These are phyloP conservation scores for Jatropha curcas DNA, from an alignment of 345 rosid species.

Conservation along the genomic window DNA sequence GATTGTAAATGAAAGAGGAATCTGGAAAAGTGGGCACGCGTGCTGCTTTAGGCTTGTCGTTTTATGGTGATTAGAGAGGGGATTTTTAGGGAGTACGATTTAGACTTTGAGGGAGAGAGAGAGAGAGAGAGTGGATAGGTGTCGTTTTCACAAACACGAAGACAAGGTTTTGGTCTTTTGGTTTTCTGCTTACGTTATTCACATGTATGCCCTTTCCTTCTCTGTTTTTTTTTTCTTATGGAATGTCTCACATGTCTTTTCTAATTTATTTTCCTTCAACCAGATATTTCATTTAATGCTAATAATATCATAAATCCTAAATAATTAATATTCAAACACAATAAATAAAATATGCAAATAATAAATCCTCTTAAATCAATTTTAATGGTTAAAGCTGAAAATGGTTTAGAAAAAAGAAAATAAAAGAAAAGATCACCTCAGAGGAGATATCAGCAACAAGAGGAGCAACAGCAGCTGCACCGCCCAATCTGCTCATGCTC, in stretches of 20 bases:
- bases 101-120: background rate
- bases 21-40: constrained; percentile 74
- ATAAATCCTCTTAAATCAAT: too few species aligned
- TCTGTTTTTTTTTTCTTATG: background rate
- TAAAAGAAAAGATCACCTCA: constrained; percentile 57
- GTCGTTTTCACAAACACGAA: too few species aligned
- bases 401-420: too few species aligned
- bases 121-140: too few species aligned
- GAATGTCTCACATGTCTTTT: constrained; percentile 7
- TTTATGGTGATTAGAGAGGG: constrained; percentile 32
- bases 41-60: constrained; percentile 65
- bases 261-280: too few species aligned
- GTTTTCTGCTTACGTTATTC: background rate
- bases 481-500: constrained; percentile 95
- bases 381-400: too few species aligned
- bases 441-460: constrained; percentile 75
- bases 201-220: background rate
- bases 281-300: too few species aligned
- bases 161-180: too few species aligned
- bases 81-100: background rate
- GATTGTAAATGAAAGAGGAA: constrained; percentile 33
- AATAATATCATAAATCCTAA: too few species aligned
- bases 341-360: too few species aligned
- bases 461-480: constrained; percentile 83
- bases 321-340: too few species aligned